These are phyloP conservation scores for Gracilariopsis chorda DNA, from an alignment of 23 red algal species.

Conservation along the genomic window DNA sequence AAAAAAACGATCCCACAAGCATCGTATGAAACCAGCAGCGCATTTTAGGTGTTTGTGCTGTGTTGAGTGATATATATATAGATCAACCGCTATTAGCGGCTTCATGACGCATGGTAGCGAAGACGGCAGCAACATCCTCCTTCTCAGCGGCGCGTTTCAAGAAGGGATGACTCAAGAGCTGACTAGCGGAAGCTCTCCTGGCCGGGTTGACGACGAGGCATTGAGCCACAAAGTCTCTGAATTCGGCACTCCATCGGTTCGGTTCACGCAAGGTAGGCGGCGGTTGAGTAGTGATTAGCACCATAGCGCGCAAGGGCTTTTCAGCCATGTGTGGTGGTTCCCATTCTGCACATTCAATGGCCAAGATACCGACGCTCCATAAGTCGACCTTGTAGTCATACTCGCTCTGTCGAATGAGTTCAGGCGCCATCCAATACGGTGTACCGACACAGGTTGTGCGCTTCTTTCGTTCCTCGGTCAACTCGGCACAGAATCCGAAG, in stretches of 20 bases:
- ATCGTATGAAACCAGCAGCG: no score
- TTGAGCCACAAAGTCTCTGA: slow-evolving; percentile 81
- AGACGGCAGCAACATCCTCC: slow-evolving; percentile 31
- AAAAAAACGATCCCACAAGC: no score
- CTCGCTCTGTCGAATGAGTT: slow-evolving; percentile 81
- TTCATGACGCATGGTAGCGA: slow-evolving; percentile 30
- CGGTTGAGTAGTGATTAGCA: slow-evolving; percentile 83
- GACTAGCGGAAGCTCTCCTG: slow-evolving; percentile 62
- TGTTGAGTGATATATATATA: no score
- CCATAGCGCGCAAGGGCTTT: slow-evolving; percentile 92
- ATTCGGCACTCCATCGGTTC: slow-evolving; percentile 61
- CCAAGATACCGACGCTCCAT: slow-evolving; percentile 92
- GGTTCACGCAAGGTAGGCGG: slow-evolving; percentile 74
- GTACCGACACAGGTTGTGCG: slow-evolving; percentile 93
- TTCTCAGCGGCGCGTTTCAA: slow-evolving; percentile 51
- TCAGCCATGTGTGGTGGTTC: slow-evolving; percentile 86
- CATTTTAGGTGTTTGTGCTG: no score
- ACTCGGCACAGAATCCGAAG: slow-evolving; percentile 94
- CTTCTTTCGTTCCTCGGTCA: slow-evolving; percentile 76
- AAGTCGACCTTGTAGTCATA: slow-evolving; percentile 97
- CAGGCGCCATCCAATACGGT: slow-evolving; percentile 99
- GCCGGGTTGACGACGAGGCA: slow-evolving; percentile 83
- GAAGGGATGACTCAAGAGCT: slow-evolving; percentile 90
- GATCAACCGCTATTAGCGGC: neutral
- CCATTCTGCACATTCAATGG: slow-evolving; percentile 93